Percentiles rank a stretch among this genome's conserved stretches.
Conservation (phyloP, 306 rosid species). For the Acacia confusa region DNA sequence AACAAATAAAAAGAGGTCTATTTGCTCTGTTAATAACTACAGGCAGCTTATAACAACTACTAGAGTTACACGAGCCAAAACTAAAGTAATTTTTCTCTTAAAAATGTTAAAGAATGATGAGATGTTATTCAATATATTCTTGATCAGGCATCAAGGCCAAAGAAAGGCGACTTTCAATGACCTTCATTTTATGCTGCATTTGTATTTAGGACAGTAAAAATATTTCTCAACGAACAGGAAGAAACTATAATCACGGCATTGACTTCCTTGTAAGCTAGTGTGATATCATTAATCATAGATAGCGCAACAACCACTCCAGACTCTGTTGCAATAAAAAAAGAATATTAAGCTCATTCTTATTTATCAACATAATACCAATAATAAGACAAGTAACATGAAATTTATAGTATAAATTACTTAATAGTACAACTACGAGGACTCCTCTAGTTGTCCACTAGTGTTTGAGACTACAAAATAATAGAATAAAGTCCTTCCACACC, state of each 20-base stretch:
- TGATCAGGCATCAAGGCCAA: slow-evolving; percentile 29
- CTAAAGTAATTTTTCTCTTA: slow-evolving; percentile 20
- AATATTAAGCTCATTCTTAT: slow-evolving; percentile 33
- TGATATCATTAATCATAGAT: slow-evolving; percentile 45
- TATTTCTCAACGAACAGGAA: slow-evolving; percentile 23
- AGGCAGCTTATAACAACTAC: slow-evolving; percentile 22
- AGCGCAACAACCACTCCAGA: slow-evolving; percentile 75
- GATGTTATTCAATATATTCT: slow-evolving; percentile 14
- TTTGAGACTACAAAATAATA: background rate
- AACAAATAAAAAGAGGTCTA: background rate
- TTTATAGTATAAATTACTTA: background rate
- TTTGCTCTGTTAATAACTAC: background rate
- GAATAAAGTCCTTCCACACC: slow-evolving; percentile 44
- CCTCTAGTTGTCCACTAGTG: background rate
- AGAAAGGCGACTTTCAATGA: slow-evolving; percentile 19
- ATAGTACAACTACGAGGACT: background rate
- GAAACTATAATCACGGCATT: slow-evolving; percentile 20
- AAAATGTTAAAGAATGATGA: slow-evolving; percentile 24
- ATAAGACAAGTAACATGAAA: background rate
- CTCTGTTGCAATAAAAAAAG: slow-evolving; percentile 53
- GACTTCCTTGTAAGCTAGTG: slow-evolving; percentile 23
- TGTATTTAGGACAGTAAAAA: slow-evolving; percentile 34
- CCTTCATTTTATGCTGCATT: slow-evolving; percentile 22
- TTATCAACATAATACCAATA: background rate
- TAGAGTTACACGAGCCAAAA: slow-evolving; percentile 34